Evolutionary conservation across 306 rosid genomes (phyloP), one percentile per base, ranked within the genome.

Genomic region (Pyrus communis): DNA sequence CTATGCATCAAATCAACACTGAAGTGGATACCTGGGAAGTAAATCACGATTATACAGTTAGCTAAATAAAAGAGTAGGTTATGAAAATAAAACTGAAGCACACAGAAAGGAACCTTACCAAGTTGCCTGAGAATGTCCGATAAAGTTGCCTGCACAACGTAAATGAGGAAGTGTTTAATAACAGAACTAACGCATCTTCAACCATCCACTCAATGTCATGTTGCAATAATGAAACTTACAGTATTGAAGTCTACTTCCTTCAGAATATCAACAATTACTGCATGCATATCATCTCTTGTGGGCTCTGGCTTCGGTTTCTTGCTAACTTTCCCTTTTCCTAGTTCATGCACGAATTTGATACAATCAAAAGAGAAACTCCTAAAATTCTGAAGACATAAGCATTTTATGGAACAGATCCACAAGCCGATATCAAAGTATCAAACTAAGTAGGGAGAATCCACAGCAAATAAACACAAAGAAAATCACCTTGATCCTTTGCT

Each of bases 171-270:
- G 74, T 75, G 74, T 70, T 70, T 9, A 77, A 63, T 42, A 43
- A 76, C 11, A 40, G n/a, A 25, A 30, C 33, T 31, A 10, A 74
- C 9, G 11, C 7, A 70, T 22, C 27, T 23, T 23, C 25, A 82
- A 63, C 28, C 52, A 73, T 54, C 57, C 60, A 82, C 75, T 23
- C 64, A 67, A 65, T 33, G 42, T 4, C 65, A 27, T 30, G 52
- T 73, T 23, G n/a, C 57, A 69, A 25, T 23, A 28, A 67, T 25
- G 55, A 15, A 42, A 78, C 98, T 89, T 81, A 95, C 99, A 67
- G 97, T 92, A 78, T 95, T 88, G 88, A 96, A 96, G 86, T 96
- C 98, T 9, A 96, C 99, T 84, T 91, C 86, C 84, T 96, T 93
- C 85, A 96, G 86, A 82, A 96, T 89, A 77, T 93, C 88, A 70